Evolutionary conservation across 1,284 basidiomycete species (phyloP).

Genomic region (Rhizoctonia solani): DNA sequence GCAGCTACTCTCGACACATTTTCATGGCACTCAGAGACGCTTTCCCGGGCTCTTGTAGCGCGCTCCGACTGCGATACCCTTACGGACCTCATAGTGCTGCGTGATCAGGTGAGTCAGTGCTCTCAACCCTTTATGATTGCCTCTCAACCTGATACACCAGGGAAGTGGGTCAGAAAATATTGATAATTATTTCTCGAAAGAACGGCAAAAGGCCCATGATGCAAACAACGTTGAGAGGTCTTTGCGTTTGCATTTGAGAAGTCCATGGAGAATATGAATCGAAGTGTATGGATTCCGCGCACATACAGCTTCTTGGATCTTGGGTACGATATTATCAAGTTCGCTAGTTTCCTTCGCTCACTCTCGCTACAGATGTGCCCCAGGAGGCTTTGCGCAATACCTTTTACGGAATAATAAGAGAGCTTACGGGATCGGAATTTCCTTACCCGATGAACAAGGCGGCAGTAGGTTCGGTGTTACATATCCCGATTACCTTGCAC

Average conservation of each 20-base stretch:
- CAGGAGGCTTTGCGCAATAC: slow-evolving; percentile 26
- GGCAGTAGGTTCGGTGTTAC: slow-evolving; percentile 13
- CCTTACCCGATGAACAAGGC: slow-evolving; percentile 15
- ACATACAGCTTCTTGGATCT: slow-evolving; percentile 25
- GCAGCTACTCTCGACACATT: slow-evolving; percentile 1
- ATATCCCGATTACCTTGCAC: background rate
- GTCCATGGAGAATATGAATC: slow-evolving; percentile 16
- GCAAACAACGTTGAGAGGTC: background rate
- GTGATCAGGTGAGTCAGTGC: background rate
- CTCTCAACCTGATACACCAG: background rate
- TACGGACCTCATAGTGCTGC: background rate
- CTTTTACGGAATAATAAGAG: slow-evolving; percentile 2
- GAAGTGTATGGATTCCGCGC: background rate
- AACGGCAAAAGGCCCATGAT: background rate
- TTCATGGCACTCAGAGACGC: slow-evolving; percentile 23
- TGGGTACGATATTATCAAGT: too few relatives aligned
- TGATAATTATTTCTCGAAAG: slow-evolving; percentile 21
- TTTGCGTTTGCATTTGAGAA: slow-evolving; percentile 5
- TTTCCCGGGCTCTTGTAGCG: slow-evolving; percentile 12
- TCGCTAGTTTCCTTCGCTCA: background rate
- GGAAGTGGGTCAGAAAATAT: slow-evolving; percentile 7
- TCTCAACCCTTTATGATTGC: background rate
- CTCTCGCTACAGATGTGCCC: slow-evolving; percentile 10
- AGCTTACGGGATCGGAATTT: slow-evolving; percentile 27
- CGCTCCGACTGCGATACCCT: slow-evolving; percentile 14